Evolutionary conservation across 176 grass and related monocot genomes (phyloP).

Genomic region (Oryza punctata): DNA sequence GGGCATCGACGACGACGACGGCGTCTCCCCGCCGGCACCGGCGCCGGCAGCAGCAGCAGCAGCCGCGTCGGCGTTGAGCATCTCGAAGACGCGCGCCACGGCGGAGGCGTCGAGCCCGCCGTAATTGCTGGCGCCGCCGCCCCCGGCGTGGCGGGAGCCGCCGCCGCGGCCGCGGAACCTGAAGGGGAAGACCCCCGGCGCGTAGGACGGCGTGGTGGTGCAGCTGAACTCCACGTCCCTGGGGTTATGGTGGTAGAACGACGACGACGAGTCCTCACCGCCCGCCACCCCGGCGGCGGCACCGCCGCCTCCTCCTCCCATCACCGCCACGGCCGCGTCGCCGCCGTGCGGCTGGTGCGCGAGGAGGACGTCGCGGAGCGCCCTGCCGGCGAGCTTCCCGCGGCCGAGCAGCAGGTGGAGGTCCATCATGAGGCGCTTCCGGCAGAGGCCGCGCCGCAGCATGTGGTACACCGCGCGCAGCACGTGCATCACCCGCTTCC

Average conservation of each 20-base stretch:
- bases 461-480: conserved; percentile 77
- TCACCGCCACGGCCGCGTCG: too few relatives aligned
- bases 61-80: conserved; percentile 41
- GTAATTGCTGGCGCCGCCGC: not conserved
- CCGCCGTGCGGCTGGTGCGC: conserved; percentile 10
- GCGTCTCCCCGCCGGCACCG: conserved; percentile 2
- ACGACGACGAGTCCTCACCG: not conserved
- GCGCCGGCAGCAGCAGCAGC: not conserved
- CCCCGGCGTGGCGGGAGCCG: not conserved
- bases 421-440: conserved; percentile 79
- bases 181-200: conserved; percentile 37
- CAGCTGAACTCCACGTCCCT: conserved; percentile 93
- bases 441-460: conserved; percentile 71
- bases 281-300: not conserved
- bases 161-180: conserved; percentile 29
- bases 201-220: conserved; percentile 62
- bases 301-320: too few relatives aligned
- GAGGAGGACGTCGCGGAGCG: conserved; percentile 50
- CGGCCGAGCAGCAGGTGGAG: conserved; percentile 70
- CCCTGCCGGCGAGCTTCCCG: conserved; percentile 71
- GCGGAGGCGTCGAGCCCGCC: conserved; percentile 43
- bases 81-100: conserved; percentile 67
- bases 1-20: not conserved
- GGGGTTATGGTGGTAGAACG: conserved; percentile 38
- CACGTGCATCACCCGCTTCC: conserved; percentile 55